These are phyloP conservation scores for Coemansia sp. DNA, from an alignment of 192 early-diverging fungal genomes.

Conservation along the genomic window DNA sequence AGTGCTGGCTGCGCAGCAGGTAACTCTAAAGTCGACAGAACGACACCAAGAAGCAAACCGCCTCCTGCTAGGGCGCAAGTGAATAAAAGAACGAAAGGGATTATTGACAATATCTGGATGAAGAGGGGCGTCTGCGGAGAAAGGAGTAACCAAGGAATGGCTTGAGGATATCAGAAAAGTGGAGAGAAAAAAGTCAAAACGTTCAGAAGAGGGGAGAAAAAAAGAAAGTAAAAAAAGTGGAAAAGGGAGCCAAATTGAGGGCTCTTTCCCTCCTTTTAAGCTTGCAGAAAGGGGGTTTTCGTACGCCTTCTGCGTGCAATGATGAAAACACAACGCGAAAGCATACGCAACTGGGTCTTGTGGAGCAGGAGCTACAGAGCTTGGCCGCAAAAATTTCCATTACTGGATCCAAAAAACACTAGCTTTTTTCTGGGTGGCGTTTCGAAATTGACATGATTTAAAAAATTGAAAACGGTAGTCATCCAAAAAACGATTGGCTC, in stretches of 20 bases:
- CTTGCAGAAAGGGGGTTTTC: background rate
- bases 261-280: background rate
- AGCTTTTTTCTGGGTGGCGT: background rate
- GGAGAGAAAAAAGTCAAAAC: slow-evolving; percentile 6
- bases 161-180: slow-evolving; percentile 1
- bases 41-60: background rate
- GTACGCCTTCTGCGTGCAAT: background rate
- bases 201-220: background rate
- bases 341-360: background rate
- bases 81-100: background rate
- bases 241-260: no score
- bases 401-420: background rate
- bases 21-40: background rate
- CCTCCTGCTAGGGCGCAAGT: background rate
- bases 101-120: background rate
- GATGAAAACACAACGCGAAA: background rate
- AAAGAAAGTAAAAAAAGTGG: slow-evolving; percentile 1
- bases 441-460: background rate
- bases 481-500: slow-evolving; percentile 20
- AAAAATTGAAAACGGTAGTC: background rate
- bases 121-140: background rate
- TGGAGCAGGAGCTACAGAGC: background rate
- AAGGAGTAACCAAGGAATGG: background rate
- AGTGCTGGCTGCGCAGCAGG: no score
- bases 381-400: background rate